Base-by-base conservation (phyloP, 2,329 filamentous ascomycete species). In the Fusarium dlaminii region DNA sequence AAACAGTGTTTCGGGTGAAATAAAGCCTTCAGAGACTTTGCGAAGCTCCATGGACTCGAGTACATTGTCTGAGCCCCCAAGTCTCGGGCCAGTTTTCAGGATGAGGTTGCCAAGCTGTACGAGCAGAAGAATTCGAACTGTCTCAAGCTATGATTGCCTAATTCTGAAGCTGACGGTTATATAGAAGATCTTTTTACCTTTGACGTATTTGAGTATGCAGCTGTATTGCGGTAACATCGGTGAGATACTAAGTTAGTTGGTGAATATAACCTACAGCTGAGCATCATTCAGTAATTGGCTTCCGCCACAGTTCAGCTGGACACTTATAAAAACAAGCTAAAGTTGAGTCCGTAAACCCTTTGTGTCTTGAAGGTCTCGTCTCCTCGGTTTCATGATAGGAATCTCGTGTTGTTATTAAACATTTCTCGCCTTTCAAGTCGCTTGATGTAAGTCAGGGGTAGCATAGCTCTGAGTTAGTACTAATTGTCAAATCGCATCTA, bases 141-240 rank as follows among this genome's bases (percentile, higher is more conserved):
- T 68, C 59, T 74, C 67, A 72, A 65, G 68, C 48, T 64, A 67
- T 55, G 56, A 57, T 57, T 68, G 29, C 54, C 52, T 27, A 34
- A 63, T 63, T 40, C 17, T 30, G 39, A 57, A 48, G 20, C n/a
- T 32, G 15, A 12, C 29, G 13, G 10, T 49, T 34, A 6, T n/a
- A 4, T 56, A 20, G 14, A 20, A 20, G 32, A 10, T 22, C 29
- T 29, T 29, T 22, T 18, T n/a, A 13, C 20, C 18, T 37, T 27
- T 40, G 22, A 10, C 37, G 6, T 46, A 30, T 8, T 13, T 14
- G 36, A 24, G 52, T 27, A 29, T 36, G 13, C 8, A 37, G 22
- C 11, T 42, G 22, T 18, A 40, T 43, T 27, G 29, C 7, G 18
- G n/a, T 34, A 36, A 20, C 14, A 6, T 29, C 29, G 18, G 12